These are phyloP conservation scores for Xylariaceae sp. DNA, from an alignment of 2,329 filamentous ascomycete species.

Conservation along the genomic window DNA sequence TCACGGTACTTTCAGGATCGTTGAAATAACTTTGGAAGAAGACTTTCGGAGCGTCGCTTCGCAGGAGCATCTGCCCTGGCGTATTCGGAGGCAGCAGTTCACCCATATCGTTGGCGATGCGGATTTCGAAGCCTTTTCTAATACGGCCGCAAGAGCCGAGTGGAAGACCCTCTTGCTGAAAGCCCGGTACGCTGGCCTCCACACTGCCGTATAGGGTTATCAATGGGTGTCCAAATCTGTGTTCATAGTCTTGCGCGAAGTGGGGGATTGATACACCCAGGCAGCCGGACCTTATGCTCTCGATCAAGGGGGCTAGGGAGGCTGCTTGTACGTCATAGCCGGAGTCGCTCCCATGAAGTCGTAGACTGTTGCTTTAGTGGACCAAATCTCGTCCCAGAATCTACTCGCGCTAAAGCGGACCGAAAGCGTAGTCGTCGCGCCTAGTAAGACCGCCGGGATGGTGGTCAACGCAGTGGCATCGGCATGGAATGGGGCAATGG, in stretches of 20 bases:
- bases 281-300: constrained; percentile 1
- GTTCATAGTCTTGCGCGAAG: constrained; percentile 1
- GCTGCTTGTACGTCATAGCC: constrained; percentile 3
- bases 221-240: constrained; percentile 1
- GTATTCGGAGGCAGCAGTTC: constrained; percentile 1
- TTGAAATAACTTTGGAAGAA: constrained; percentile 2
- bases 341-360: constrained; percentile 3
- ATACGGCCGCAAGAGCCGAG: not conserved
- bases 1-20: not conserved
- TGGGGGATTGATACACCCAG: constrained; percentile 1
- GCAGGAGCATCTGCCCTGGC: not conserved
- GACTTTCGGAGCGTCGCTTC: constrained; percentile 1
- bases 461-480: constrained; percentile 3
- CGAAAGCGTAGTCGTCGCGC: not conserved
- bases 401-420: constrained; percentile 1
- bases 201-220: constrained; percentile 4
- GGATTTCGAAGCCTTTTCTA: not conserved
- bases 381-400: constrained; percentile 4
- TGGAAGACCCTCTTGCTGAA: constrained; percentile 1
- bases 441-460: constrained; percentile 1
- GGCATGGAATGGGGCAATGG: constrained; percentile 3
- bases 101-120: constrained; percentile 1
- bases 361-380: not conserved
- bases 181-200: not conserved
- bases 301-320: not conserved